Percentiles rank a stretch among this genome's conserved stretches.
Evolutionary conservation across 2,329 filamentous ascomycete genomes (phyloP).

Genomic region (Coniochaeta ligniaria): DNA sequence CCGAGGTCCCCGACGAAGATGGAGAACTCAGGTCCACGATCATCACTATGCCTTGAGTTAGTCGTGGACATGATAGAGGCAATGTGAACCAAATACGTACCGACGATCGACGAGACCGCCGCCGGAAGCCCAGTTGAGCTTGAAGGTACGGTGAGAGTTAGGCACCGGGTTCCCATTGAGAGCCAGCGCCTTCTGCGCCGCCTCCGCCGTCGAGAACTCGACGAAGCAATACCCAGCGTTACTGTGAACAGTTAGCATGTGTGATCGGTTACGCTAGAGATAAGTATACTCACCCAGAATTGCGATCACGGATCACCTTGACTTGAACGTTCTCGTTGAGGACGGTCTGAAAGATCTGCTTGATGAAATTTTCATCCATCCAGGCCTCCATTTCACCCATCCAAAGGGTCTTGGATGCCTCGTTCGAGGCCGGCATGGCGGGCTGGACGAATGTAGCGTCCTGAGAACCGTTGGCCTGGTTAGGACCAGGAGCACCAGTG

Average conservation of each 20-base stretch:
- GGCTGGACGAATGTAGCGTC: conserved; percentile 15
- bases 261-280: neutral
- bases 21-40: conserved; percentile 90
- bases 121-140: conserved; percentile 98
- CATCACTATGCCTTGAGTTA: conserved; percentile 55
- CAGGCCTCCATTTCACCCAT: conserved; percentile 99
- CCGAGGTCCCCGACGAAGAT: conserved; percentile 98
- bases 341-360: conserved; percentile 80
- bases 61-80: conserved; percentile 3
- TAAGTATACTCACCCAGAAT: conserved; percentile 67
- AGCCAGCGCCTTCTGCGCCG: conserved; percentile 83
- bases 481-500: conserved; percentile 7
- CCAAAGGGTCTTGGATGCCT: conserved; percentile 53
- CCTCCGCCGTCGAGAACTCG: conserved; percentile 76
- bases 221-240: conserved; percentile 99
- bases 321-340: conserved; percentile 94
- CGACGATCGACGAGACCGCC: conserved; percentile 91
- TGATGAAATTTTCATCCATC: conserved; percentile 99
- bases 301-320: conserved; percentile 99
- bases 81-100: conserved; percentile 36
- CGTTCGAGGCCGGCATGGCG: conserved; percentile 21
- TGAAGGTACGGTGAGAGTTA: conserved; percentile 92
- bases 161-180: conserved; percentile 87
- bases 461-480: conserved; percentile 17
- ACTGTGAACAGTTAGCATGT: conserved; percentile 35